These are phyloP conservation scores for Leptomonas pyrrhocoris DNA, from an alignment of 208 protist species.

Conservation along the genomic window DNA sequence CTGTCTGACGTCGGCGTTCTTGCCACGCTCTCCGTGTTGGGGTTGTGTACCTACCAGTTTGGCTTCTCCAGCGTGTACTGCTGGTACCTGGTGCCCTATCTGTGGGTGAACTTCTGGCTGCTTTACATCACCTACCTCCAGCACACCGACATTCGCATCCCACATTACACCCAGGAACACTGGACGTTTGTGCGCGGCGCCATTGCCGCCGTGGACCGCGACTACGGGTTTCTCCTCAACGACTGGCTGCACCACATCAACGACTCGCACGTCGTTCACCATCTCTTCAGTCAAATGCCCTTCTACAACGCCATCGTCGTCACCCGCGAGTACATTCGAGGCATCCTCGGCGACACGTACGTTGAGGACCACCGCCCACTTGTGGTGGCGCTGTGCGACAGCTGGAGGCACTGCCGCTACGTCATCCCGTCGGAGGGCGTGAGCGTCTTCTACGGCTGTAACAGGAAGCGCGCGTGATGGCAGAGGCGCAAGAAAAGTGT, in stretches of 20 bases:
- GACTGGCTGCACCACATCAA: constrained; percentile 93
- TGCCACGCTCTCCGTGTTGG: constrained; percentile 49
- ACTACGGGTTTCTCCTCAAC: constrained; percentile 88
- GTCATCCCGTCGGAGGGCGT: constrained; percentile 79
- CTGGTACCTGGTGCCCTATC: constrained; percentile 85
- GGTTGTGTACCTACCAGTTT: constrained; percentile 44
- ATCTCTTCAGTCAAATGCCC: constrained; percentile 94
- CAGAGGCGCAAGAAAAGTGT: too few relatives aligned
- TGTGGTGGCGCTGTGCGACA: constrained; percentile 42
- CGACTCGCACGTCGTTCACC: constrained; percentile 94
- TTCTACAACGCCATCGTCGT: constrained; percentile 93
- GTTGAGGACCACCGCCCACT: constrained; percentile 63
- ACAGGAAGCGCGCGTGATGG: constrained; percentile 30
- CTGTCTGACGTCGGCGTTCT: constrained; percentile 78
- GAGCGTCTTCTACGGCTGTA: constrained; percentile 67
- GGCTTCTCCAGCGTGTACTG: constrained; percentile 62
- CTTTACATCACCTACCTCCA: constrained; percentile 94
- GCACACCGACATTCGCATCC: constrained; percentile 91
- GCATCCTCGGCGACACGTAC: constrained; percentile 77
- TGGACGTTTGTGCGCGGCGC: constrained; percentile 95
- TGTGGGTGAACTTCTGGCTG: constrained; percentile 93
- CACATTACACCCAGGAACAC: constrained; percentile 90
- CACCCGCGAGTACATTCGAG: constrained; percentile 74
- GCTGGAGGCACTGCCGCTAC: constrained; percentile 75
- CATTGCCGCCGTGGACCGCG: constrained; percentile 91